phyloP scores from a whole-genome alignment of 495 filamentous ascomycete genomes.

The Penicillium paradoxum region DNA sequence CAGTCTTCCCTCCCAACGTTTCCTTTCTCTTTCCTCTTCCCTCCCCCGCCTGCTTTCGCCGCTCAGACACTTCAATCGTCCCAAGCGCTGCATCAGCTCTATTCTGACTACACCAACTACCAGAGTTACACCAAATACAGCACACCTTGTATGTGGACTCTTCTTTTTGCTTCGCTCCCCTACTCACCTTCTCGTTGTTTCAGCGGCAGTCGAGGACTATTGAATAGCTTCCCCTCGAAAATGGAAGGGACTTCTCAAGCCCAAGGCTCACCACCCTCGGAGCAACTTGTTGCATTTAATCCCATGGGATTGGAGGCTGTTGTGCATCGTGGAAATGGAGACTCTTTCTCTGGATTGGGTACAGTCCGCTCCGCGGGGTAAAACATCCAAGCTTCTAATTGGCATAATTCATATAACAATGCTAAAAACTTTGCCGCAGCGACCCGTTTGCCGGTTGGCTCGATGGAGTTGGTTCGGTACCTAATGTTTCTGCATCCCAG shows the following conservation, averaged over 20 bases:
- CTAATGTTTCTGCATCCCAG: neutral
- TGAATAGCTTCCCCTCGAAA: neutral
- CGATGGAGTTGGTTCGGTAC: neutral
- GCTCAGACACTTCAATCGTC: neutral
- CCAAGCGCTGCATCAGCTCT: neutral
- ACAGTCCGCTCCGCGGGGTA: neutral
- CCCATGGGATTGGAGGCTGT: neutral
- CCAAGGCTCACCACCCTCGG: neutral
- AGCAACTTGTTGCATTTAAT: neutral
- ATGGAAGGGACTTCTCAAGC: neutral
- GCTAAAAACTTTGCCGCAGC: neutral
- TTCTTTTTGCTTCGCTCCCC: neutral
- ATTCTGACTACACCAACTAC: neutral
- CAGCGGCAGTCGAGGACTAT: neutral
- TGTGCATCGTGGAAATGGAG: neutral
- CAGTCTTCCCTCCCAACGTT: neutral
- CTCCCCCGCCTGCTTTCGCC: neutral
- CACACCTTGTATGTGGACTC: neutral
- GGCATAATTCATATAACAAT: neutral
- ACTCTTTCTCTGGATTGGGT: neutral
- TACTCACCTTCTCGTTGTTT: neutral
- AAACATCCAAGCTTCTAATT: neutral
- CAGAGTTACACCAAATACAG: neutral
- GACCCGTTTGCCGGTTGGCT: neutral
- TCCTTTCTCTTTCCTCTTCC: neutral